phyloP scores from a whole-genome alignment of 257 asterid species.

The Fraxinus anomala region DNA sequence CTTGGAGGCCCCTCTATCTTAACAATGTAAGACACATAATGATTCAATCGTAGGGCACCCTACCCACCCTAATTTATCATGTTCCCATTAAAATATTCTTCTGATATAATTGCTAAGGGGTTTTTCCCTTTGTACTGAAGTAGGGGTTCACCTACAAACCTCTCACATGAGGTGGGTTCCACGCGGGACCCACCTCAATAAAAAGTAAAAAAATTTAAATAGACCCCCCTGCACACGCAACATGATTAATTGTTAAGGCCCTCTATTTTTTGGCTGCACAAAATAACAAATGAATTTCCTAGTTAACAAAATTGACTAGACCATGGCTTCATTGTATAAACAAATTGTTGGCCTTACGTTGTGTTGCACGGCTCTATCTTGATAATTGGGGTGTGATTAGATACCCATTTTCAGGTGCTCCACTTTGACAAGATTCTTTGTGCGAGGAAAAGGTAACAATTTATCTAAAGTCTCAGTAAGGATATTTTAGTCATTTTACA shows the following conservation, averaged over 20 bases:
- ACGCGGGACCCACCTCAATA: too few relatives aligned
- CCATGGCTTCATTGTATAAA: neutral
- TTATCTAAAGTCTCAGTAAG: neutral
- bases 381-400: neutral
- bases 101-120: neutral
- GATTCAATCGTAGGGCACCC: neutral
- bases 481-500: neutral
- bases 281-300: neutral
- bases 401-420: neutral
- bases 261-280: neutral
- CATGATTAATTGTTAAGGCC: neutral
- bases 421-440: neutral
- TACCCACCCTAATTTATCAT: neutral
- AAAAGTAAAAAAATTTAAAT: too few relatives aligned
- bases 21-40: neutral
- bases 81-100: neutral
- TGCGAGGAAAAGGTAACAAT: neutral
- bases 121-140: too few relatives aligned
- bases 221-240: too few relatives aligned
- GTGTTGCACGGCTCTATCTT: neutral
- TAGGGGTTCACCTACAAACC: too few relatives aligned
- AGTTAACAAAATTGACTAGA: neutral
- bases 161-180: too few relatives aligned
- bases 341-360: neutral
- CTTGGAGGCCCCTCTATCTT: neutral